Evolutionary conservation across 768 basidiomycete species (phyloP).

Genomic region (Nevesoporus exiguus): DNA sequence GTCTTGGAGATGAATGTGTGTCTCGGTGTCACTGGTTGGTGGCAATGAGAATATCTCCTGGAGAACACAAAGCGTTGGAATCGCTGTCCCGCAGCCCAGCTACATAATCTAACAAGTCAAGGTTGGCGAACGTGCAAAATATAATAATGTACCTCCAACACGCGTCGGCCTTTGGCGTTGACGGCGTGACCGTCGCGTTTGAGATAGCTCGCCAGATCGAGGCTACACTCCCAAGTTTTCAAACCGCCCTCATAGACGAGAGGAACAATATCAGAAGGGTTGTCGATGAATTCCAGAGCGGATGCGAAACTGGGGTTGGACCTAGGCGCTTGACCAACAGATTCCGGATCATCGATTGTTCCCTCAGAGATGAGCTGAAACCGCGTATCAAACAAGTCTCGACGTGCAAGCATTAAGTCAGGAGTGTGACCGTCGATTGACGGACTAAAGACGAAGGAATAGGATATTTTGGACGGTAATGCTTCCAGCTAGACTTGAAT

Average conservation of each 20-base stretch:
- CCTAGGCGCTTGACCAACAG: conserved; percentile 18
- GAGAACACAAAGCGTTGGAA: conserved; percentile 78
- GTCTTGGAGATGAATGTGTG: conserved; percentile 80
- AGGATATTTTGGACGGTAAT: conserved; percentile 74
- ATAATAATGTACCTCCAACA: conserved; percentile 60
- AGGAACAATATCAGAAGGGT: conserved; percentile 86
- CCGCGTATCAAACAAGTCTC: conserved; percentile 94
- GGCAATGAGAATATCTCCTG: conserved; percentile 49
- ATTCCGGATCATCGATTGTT: conserved; percentile 33
- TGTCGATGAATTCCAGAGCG: conserved; percentile 65
- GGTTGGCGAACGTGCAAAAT: neutral
- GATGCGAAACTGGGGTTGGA: conserved; percentile 15
- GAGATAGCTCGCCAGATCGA: conserved; percentile 78
- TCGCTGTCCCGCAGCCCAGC: conserved; percentile 92
- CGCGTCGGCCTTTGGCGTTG: conserved; percentile 44
- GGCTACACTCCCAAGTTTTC: conserved; percentile 96
- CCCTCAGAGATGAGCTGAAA: conserved; percentile 81
- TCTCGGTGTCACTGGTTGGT: conserved; percentile 27
- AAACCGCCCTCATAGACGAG: conserved; percentile 94
- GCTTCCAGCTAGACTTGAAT: conserved; percentile 51
- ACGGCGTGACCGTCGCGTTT: conserved; percentile 30
- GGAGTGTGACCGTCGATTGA: conserved; percentile 30
- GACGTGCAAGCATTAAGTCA: conserved; percentile 50
- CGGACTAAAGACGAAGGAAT: conserved; percentile 65
- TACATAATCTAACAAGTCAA: conserved; percentile 26